These are phyloP conservation scores for Sporisorium scitamineum DNA, from an alignment of 1,284 basidiomycete genomes.

Conservation along the genomic window DNA sequence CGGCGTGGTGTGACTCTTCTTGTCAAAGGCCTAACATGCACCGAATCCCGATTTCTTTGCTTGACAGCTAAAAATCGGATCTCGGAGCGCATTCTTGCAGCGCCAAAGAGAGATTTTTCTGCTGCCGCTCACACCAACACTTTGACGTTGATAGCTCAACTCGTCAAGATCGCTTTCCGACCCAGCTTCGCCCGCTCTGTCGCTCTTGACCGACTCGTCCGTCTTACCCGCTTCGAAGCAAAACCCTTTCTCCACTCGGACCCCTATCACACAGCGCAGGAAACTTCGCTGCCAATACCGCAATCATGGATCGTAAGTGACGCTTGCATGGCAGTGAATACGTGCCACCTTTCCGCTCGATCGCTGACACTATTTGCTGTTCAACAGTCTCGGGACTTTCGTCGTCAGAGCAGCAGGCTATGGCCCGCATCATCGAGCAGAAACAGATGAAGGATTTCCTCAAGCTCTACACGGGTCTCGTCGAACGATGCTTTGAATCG, in stretches of 20 bases:
- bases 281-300: background rate
- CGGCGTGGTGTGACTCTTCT: background rate
- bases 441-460: constrained; percentile 97
- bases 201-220: background rate
- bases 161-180: background rate
- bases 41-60: background rate
- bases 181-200: background rate
- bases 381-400: constrained; percentile 63
- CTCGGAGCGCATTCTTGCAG: constrained; percentile 7
- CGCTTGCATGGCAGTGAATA: background rate
- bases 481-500: constrained; percentile 93
- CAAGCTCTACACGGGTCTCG: constrained; percentile 92
- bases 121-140: background rate
- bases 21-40: background rate
- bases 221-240: background rate
- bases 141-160: background rate
- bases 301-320: constrained; percentile 54
- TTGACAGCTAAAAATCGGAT: constrained; percentile 10
- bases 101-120: constrained; percentile 1
- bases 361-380: constrained; percentile 1
- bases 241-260: no score
- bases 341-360: no score
- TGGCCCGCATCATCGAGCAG: constrained; percentile 67
- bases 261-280: constrained; percentile 12
- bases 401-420: constrained; percentile 63